Conservation (phyloP, 2,329 filamentous ascomycete species). For the Lasiodiplodia sp. region DNA sequence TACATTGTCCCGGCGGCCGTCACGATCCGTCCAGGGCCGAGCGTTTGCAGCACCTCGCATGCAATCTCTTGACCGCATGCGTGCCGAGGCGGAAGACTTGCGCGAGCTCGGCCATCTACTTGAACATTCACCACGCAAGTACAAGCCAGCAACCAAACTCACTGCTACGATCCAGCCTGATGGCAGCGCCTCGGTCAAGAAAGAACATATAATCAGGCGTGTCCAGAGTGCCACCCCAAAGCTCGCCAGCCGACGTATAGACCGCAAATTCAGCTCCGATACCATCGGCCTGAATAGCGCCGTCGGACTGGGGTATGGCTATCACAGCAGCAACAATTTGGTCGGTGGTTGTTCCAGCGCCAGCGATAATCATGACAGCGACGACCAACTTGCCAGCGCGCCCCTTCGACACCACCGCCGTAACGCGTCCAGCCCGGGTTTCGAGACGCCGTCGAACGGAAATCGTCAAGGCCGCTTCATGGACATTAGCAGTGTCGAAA, state of each 20-base stretch:
- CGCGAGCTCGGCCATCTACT: slow-evolving; percentile 48
- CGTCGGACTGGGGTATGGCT: slow-evolving; percentile 25
- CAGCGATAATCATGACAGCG: slow-evolving; percentile 37
- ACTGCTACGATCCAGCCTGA: slow-evolving; percentile 27
- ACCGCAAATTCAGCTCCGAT: slow-evolving; percentile 11
- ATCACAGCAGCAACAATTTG: slow-evolving; percentile 12
- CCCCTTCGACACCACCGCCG: not conserved
- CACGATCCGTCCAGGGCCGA: slow-evolving; percentile 56
- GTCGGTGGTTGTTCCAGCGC: slow-evolving; percentile 40
- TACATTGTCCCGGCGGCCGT: slow-evolving; percentile 44
- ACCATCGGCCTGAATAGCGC: slow-evolving; percentile 23
- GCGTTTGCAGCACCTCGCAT: slow-evolving; percentile 61
- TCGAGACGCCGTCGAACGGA: slow-evolving; percentile 42
- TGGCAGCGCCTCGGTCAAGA: slow-evolving; percentile 17
- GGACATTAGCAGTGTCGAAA: slow-evolving; percentile 18
- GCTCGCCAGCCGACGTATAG: slow-evolving; percentile 1
- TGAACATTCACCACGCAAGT: slow-evolving; percentile 55
- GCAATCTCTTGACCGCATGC: slow-evolving; percentile 58
- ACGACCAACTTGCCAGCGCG: not conserved
- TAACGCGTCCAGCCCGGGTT: not conserved
- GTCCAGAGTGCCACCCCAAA: slow-evolving; percentile 20
- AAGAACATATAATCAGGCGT: slow-evolving; percentile 24
- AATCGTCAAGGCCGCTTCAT: slow-evolving; percentile 3
- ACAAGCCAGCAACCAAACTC: slow-evolving; percentile 34
- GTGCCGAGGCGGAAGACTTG: slow-evolving; percentile 49